Evolutionary conservation across 306 rosid genomes (phyloP).

Genomic region (barrel medic (Medicago truncatula)): DNA sequence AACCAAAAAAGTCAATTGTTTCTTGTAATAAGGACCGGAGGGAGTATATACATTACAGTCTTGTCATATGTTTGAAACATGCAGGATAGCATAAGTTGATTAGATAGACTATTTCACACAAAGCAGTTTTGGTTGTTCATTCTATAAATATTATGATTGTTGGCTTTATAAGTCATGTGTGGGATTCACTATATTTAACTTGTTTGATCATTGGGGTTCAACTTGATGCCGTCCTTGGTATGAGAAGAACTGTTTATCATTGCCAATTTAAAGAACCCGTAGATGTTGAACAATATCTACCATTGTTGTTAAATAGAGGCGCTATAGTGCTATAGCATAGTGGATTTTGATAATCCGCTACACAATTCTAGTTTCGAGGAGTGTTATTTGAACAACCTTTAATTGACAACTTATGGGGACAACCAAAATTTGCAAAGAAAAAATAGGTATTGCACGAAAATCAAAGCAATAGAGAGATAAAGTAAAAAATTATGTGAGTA

Average conservation of each 20-base stretch:
- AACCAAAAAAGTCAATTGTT: too few species aligned
- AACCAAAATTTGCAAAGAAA: too few species aligned
- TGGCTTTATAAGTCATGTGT: conserved; percentile 28
- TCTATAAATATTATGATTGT: conserved; percentile 15
- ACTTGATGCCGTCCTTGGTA: conserved; percentile 28
- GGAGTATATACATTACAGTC: conserved; percentile 15
- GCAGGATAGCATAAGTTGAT: conserved; percentile 14
- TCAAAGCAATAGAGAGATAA: too few species aligned
- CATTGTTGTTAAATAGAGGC: neutral
- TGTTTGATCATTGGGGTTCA: conserved; percentile 26
- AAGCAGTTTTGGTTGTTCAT: conserved; percentile 20
- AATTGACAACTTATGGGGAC: too few species aligned
- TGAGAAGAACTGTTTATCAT: conserved; percentile 3
- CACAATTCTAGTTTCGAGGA: too few species aligned
- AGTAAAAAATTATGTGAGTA: too few species aligned
- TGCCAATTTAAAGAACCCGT: conserved; percentile 6
- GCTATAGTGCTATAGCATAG: too few species aligned
- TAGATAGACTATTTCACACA: neutral
- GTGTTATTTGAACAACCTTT: too few species aligned
- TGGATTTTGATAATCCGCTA: too few species aligned
- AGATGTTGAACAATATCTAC: conserved; percentile 16
- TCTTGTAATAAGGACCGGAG: too few species aligned
- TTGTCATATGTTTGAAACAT: neutral
- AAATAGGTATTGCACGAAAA: too few species aligned
- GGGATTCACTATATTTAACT: conserved; percentile 14